Conservation (phyloP, 1,284 basidiomycete genomes). For the Cryptococcus sp. region DNA sequence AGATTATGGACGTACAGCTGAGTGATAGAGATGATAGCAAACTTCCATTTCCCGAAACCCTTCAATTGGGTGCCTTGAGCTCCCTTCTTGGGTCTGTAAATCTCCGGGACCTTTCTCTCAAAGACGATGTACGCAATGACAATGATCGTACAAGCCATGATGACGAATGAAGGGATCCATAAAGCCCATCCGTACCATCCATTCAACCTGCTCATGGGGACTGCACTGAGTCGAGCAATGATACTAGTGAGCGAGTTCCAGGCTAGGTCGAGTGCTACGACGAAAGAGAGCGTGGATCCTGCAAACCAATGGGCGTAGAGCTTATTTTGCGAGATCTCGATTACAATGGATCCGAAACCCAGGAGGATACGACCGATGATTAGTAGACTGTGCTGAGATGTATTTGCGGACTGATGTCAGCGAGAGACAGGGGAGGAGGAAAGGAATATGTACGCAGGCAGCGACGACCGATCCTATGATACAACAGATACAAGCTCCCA, state of each 20-base stretch:
- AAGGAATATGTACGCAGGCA: constrained; percentile 5
- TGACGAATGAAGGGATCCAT: constrained; percentile 17
- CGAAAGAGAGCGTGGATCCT: constrained; percentile 10
- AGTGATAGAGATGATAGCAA: constrained; percentile 7
- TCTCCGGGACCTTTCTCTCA: neutral
- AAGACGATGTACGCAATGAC: neutral
- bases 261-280: constrained; percentile 13
- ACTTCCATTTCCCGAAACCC: neutral
- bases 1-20: constrained; percentile 2
- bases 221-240: constrained; percentile 26
- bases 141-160: neutral
- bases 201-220: constrained; percentile 36
- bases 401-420: constrained; percentile 18
- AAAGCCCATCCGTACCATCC: constrained; percentile 40
- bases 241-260: constrained; percentile 22
- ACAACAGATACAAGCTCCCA: constrained; percentile 24
- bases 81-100: neutral
- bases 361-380: constrained; percentile 12
- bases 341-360: constrained; percentile 14
- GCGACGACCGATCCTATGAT: constrained; percentile 32
- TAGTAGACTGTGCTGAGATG: constrained; percentile 14
- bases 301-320: constrained; percentile 22
- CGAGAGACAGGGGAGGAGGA: constrained; percentile 6
- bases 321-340: constrained; percentile 19
- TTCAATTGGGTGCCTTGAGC: neutral